These are phyloP conservation scores for Dactylis glomerata DNA, from an alignment of 176 grass and related monocot genomes.

Conservation along the genomic window DNA sequence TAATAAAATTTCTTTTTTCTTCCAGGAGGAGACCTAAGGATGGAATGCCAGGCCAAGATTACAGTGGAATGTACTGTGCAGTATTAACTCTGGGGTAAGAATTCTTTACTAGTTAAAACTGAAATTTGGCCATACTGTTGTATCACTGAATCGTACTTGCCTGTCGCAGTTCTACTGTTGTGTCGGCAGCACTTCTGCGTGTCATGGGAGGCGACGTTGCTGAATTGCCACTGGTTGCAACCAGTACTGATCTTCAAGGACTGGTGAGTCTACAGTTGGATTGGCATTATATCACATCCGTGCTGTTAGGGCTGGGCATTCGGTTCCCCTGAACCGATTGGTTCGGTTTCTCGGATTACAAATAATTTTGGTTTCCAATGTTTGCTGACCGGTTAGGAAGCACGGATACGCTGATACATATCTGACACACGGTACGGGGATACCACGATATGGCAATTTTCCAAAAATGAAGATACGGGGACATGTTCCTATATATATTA, in stretches of 20 bases:
- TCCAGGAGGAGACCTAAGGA: constrained; percentile 53
- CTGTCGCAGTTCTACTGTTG: constrained; percentile 61
- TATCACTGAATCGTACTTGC: constrained; percentile 7
- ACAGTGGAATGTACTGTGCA: constrained; percentile 88
- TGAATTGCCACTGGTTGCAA: constrained; percentile 89
- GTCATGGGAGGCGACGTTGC: constrained; percentile 86
- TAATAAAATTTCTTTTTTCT: constrained; percentile 26
- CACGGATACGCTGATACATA: no score
- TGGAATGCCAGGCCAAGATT: constrained; percentile 80
- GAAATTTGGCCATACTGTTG: background rate
- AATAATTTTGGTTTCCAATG: no score
- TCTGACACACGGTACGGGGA: no score
- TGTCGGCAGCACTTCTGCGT: constrained; percentile 83
- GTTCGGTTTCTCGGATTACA: no score
- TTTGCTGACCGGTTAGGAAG: no score
- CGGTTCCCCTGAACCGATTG: no score
- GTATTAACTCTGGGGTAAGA: constrained; percentile 78
- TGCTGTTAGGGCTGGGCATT: no score
- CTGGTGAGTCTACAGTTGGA: constrained; percentile 35
- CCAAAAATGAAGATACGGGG: no score
- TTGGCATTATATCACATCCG: background rate
- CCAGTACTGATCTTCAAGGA: constrained; percentile 80
- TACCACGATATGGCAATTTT: no score
- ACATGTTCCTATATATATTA: no score
- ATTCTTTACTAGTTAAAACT: background rate